Evolutionary conservation across 148 eudicot species (phyloP).

Genomic region (Nyssa sinensis): DNA sequence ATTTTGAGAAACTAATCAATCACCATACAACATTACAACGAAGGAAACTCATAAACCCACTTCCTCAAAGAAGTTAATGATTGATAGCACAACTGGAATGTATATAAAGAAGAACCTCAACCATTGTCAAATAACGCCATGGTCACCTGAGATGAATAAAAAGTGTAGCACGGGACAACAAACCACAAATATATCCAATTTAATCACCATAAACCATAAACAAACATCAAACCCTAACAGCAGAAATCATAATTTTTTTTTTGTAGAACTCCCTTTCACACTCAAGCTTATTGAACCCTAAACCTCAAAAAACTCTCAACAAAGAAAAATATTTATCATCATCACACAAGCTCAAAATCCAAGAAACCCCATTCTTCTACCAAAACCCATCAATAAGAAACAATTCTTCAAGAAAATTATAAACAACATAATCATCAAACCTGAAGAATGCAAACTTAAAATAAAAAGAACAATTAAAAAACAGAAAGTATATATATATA

Average conservation of each 20-base stretch:
- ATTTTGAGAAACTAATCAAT: background rate
- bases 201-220: background rate
- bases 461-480: slow-evolving; percentile 3
- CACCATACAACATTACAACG: background rate
- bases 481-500: background rate
- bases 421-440: background rate
- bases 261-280: too few species aligned
- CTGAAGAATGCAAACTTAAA: background rate
- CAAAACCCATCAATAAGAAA: background rate
- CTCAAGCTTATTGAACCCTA: background rate
- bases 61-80: background rate
- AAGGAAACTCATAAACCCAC: background rate
- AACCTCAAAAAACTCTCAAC: background rate
- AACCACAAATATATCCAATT: background rate
- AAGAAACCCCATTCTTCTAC: background rate
- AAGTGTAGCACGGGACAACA: background rate
- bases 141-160: background rate
- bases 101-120: background rate
- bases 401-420: background rate
- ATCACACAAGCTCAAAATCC: background rate
- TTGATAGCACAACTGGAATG: background rate
- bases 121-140: background rate
- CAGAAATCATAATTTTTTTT: too few species aligned
- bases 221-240: slow-evolving; percentile 1
- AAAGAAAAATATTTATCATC: background rate